Evolutionary conservation across 345 rosid genomes (phyloP).

Genomic region (Eucalyptus brandiana): DNA sequence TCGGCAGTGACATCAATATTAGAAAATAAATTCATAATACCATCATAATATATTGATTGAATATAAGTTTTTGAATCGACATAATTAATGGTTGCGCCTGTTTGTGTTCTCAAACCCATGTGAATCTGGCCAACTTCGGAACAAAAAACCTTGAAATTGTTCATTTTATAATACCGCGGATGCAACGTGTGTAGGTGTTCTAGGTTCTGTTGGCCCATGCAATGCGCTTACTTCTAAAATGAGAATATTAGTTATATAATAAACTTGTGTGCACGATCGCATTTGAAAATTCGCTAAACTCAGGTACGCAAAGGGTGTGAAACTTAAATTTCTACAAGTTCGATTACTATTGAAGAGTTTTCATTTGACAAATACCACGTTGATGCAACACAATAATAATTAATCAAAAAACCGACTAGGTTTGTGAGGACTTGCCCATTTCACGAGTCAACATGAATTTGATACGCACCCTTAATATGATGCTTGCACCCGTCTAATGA

Average conservation of each 20-base stretch:
- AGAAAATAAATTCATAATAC: not conserved
- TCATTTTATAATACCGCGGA: not conserved
- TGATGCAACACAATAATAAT: too few species aligned
- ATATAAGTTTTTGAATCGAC: not conserved
- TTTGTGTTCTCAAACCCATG: not conserved
- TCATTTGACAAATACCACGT: not conserved
- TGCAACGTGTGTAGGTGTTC: not conserved
- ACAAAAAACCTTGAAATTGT: not conserved
- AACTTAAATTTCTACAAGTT: not conserved
- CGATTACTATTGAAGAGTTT: not conserved
- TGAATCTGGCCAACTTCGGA: not conserved
- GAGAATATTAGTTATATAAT: not conserved
- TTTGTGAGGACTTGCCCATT: not conserved
- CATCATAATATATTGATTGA: not conserved
- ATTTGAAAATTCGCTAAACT: not conserved
- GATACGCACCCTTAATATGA: not conserved
- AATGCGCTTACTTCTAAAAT: not conserved
- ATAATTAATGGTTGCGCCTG: not conserved
- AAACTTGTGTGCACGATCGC: not conserved
- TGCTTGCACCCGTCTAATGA: not conserved
- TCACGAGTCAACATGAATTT: not conserved
- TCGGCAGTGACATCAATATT: not conserved
- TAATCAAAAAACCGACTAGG: too few species aligned
- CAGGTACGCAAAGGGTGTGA: not conserved
- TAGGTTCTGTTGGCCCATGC: not conserved